Percentiles rank a stretch among this genome's conserved stretches.
Evolutionary conservation across 306 rosid genomes (phyloP).

Genomic region (Corylus heterophylla): DNA sequence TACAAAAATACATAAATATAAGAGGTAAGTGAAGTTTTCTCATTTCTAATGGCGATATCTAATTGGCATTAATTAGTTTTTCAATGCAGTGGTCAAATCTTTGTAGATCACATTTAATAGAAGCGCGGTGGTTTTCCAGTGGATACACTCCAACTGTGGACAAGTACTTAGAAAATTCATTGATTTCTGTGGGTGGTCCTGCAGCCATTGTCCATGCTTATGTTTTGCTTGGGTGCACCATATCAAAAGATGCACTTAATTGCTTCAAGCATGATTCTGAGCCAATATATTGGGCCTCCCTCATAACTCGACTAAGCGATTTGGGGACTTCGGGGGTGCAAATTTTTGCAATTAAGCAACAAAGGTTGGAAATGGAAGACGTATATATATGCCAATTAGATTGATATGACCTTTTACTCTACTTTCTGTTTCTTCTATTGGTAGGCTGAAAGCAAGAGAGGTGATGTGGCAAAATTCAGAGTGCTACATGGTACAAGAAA

Average conservation of each 20-base stretch:
- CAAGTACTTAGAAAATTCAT: constrained; percentile 31
- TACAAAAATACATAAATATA: too few relatives aligned
- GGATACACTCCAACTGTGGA: constrained; percentile 21
- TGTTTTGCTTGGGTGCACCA: neutral
- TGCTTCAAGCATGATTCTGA: constrained; percentile 20
- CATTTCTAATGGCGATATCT: too few relatives aligned
- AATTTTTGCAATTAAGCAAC: neutral
- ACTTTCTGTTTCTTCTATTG: neutral
- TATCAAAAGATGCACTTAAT: constrained; percentile 10
- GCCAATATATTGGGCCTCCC: constrained; percentile 27
- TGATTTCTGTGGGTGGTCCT: constrained; percentile 32
- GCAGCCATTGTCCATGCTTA: constrained; percentile 31
- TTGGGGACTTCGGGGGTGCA: constrained; percentile 34
- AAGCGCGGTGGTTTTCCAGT: constrained; percentile 33
- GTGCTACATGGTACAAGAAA: constrained; percentile 31
- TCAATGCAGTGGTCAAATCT: constrained; percentile 30
- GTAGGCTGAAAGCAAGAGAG: constrained; percentile 33
- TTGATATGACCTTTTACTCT: too few relatives aligned
- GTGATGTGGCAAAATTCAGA: constrained; percentile 34
- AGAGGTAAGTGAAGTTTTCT: too few relatives aligned
- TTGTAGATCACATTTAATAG: constrained; percentile 28
- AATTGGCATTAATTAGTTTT: neutral
- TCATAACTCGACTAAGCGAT: constrained; percentile 26
- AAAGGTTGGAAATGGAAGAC: too few relatives aligned
- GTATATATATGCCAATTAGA: too few relatives aligned